Evolutionary conservation across 495 filamentous ascomycete species (phyloP), one percentile per base, ranked within the genome.

Genomic region (Aspergillus bridgeri): DNA sequence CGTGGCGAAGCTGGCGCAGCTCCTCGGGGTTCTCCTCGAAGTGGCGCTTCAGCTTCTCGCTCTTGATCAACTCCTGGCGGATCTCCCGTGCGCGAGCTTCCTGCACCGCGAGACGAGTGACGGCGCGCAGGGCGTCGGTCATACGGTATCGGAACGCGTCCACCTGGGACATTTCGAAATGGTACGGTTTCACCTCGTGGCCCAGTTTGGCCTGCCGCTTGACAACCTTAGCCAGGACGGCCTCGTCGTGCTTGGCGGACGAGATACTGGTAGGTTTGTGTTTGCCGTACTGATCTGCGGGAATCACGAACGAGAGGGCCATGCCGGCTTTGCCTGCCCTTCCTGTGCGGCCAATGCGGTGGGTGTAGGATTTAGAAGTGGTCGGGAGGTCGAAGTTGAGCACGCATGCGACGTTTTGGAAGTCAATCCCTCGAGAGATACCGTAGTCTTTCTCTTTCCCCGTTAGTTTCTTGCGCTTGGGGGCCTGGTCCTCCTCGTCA

Each of bases 21-120:
- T 97, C 92, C 7, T 85, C 84, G 0, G 94, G 94, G 69, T 98
- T 97, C 72, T 99, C 94, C 67, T 98, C 94, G 66, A 97, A 98
- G 75, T 96, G 91, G 56, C 94, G 81, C 73, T 92, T 92, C 54
- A 98, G 73, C 67, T 95, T 96, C 69, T 97, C 92, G 63, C 86
- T 91, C 70, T 92, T 91, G 57, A 97, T 76, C 25, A 99, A 78
- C 67, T 98, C 95, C 68, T 92, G 86, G 19, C 89, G 81, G 53
- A 99, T 81, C 69, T 99, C 94, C 42, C 86, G 83, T 2, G 88
- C 87, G 42, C 94, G 83, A 4, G 94, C 95, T 76, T 98, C 94
- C 44, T 94, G 86, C 49, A 98, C 81, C 0, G 93, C 89, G 42
- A 92, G 81, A 25, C 83, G 80, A 2, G 92, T 96, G 42, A 97